Evolutionary conservation across 352 stramenopile genomes (phyloP).

Genomic region (Pythium sukuiense): DNA sequence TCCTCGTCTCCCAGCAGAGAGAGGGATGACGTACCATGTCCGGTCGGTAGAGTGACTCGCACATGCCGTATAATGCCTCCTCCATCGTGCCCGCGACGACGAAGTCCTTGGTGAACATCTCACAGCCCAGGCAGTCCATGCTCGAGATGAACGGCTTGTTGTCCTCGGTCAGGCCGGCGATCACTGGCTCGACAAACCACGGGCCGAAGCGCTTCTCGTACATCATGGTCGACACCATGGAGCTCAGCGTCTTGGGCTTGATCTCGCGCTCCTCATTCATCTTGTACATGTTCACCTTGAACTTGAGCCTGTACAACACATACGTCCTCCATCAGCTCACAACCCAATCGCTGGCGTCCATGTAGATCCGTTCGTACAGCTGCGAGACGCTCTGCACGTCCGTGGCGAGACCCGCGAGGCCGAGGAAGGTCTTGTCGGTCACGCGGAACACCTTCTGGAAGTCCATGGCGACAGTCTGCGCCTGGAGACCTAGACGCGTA

Average conservation of each 20-base stretch:
- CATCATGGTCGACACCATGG: slow-evolving; percentile 95
- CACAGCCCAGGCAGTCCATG: slow-evolving; percentile 98
- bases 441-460: slow-evolving; percentile 99
- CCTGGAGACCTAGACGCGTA: slow-evolving; percentile 95
- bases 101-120: slow-evolving; percentile 97
- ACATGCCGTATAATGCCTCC: slow-evolving; percentile 98
- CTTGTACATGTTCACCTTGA: slow-evolving; percentile 98
- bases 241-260: slow-evolving; percentile 96
- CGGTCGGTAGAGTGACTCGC: slow-evolving; percentile 97
- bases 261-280: slow-evolving; percentile 98
- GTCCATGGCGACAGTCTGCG: slow-evolving; percentile 96
- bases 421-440: slow-evolving; percentile 95
- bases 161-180: slow-evolving; percentile 95
- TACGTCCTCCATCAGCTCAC: neutral
- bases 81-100: slow-evolving; percentile 97
- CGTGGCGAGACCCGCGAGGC: slow-evolving; percentile 96
- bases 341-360: neutral
- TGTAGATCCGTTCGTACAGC: slow-evolving; percentile 37
- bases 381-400: slow-evolving; percentile 98
- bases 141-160: slow-evolving; percentile 96
- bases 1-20: neutral
- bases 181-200: slow-evolving; percentile 98
- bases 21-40: slow-evolving; percentile 74
- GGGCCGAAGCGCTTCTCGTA: slow-evolving; percentile 99
- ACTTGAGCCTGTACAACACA: slow-evolving; percentile 66